Evolutionary conservation across 495 filamentous ascomycete genomes (phyloP).

Genomic region (Aspergillus sclerotiicarbonarius): DNA sequence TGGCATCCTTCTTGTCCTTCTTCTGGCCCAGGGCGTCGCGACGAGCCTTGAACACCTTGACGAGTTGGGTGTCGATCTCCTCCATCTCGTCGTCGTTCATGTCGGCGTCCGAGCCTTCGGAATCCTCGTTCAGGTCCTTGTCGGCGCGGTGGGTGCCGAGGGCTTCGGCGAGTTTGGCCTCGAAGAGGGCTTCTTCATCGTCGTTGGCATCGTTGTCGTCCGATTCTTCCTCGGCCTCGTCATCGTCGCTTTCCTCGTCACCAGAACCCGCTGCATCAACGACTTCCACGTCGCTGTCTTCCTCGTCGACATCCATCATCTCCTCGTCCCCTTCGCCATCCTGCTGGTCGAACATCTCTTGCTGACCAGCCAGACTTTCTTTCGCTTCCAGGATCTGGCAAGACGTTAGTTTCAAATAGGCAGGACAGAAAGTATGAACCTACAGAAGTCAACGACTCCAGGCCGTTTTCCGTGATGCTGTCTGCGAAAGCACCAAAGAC

Average conservation of each 20-base stretch:
- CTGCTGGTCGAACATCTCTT: slow-evolving; percentile 78
- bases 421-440: slow-evolving; percentile 15
- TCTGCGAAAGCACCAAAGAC: slow-evolving; percentile 79
- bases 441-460: slow-evolving; percentile 67
- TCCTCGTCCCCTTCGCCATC: slow-evolving; percentile 56
- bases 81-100: slow-evolving; percentile 98
- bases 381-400: slow-evolving; percentile 66
- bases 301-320: slow-evolving; percentile 36
- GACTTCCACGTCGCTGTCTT: slow-evolving; percentile 42
- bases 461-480: slow-evolving; percentile 64
- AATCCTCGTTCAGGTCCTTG: slow-evolving; percentile 53
- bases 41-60: slow-evolving; percentile 77
- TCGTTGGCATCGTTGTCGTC: slow-evolving; percentile 45
- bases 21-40: slow-evolving; percentile 61
- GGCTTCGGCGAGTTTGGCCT: slow-evolving; percentile 74
- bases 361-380: slow-evolving; percentile 79
- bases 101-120: slow-evolving; percentile 63
- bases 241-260: slow-evolving; percentile 29
- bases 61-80: slow-evolving; percentile 74
- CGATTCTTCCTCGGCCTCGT: slow-evolving; percentile 24
- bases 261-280: slow-evolving; percentile 36
- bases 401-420: slow-evolving; percentile 1
- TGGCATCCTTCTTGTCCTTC: slow-evolving; percentile 79
- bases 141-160: slow-evolving; percentile 63
- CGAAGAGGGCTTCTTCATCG: slow-evolving; percentile 60